Conservation (phyloP, 2,329 filamentous ascomycete genomes). For the Nemania sp. region DNA sequence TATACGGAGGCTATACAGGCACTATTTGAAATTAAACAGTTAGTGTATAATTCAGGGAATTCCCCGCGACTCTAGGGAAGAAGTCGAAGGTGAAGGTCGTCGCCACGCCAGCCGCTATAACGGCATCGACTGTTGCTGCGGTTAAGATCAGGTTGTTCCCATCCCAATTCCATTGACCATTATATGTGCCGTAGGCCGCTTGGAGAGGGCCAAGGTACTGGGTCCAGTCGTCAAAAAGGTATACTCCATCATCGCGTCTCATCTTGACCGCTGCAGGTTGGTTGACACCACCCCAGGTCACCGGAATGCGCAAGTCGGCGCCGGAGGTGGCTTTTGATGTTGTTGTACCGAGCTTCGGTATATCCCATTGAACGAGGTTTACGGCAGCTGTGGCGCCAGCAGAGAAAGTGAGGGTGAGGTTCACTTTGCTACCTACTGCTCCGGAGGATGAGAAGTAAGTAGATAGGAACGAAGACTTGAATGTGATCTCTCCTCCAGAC, state of each 20-base stretch:
- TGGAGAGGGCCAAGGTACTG: conserved; percentile 64
- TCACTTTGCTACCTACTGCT: conserved; percentile 60
- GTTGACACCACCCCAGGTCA: conserved; percentile 64
- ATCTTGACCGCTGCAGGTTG: conserved; percentile 65
- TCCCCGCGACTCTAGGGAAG: conserved; percentile 63
- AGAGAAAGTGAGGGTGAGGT: conserved; percentile 65
- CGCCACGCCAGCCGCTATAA: conserved; percentile 58
- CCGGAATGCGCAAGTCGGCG: conserved; percentile 60
- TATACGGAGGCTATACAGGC: background rate
- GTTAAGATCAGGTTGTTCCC: conserved; percentile 60
- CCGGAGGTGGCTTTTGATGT: conserved; percentile 46
- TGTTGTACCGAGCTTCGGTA: conserved; percentile 54
- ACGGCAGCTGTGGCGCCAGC: conserved; percentile 60
- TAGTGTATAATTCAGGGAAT: conserved; percentile 62
- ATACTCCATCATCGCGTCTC: conserved; percentile 60
- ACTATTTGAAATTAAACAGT: conserved; percentile 33
- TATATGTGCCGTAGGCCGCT: conserved; percentile 62
- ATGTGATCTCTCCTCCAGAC: conserved; percentile 58
- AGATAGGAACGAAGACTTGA: conserved; percentile 60
- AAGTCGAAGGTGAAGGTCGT: conserved; percentile 67
- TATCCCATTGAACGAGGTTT: conserved; percentile 65
- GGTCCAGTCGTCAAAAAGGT: conserved; percentile 69
- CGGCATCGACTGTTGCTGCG: conserved; percentile 57
- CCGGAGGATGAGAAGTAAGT: conserved; percentile 57
- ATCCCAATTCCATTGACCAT: conserved; percentile 65